phyloP scores from a whole-genome alignment of 2,329 filamentous ascomycete genomes.

The Remersonia thermophila region DNA sequence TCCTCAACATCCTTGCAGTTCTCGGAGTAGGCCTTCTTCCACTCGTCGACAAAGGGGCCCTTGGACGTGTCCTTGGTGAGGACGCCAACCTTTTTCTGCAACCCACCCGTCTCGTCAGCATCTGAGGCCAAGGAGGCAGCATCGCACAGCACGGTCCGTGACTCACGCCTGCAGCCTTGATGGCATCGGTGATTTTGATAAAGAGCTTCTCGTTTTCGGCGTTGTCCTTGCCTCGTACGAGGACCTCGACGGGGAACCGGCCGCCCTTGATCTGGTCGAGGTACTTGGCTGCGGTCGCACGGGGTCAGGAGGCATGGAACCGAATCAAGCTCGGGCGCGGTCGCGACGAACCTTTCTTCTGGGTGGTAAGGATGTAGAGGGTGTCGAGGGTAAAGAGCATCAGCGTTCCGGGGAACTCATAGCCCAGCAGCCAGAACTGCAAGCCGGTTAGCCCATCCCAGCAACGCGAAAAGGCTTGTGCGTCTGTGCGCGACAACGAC shows the following conservation, averaged over 20 bases:
- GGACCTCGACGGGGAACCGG: slow-evolving; percentile 82
- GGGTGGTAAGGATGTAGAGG: slow-evolving; percentile 85
- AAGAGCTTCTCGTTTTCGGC: slow-evolving; percentile 88
- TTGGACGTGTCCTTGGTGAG: slow-evolving; percentile 72
- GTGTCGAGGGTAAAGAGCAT: slow-evolving; percentile 83
- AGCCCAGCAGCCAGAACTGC: slow-evolving; percentile 95
- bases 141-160: slow-evolving; percentile 2
- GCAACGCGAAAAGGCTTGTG: no score
- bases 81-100: slow-evolving; percentile 76
- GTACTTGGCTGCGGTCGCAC: slow-evolving; percentile 62
- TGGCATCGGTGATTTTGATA: slow-evolving; percentile 66
- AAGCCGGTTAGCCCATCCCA: slow-evolving; percentile 7
- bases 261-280: slow-evolving; percentile 84
- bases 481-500: slow-evolving; percentile 1
- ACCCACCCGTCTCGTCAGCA: slow-evolving; percentile 12
- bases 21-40: slow-evolving; percentile 71
- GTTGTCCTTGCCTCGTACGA: slow-evolving; percentile 83
- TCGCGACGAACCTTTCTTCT: slow-evolving; percentile 68
- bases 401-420: slow-evolving; percentile 93
- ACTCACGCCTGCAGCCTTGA: slow-evolving; percentile 77
- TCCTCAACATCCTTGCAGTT: slow-evolving; percentile 78
- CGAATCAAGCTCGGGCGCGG: not conserved
- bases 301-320: slow-evolving; percentile 18
- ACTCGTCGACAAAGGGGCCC: slow-evolving; percentile 90
- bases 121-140: not conserved